phyloP scores from a whole-genome alignment of 345 rosid species.

The Gossypium ekmanianum region DNA sequence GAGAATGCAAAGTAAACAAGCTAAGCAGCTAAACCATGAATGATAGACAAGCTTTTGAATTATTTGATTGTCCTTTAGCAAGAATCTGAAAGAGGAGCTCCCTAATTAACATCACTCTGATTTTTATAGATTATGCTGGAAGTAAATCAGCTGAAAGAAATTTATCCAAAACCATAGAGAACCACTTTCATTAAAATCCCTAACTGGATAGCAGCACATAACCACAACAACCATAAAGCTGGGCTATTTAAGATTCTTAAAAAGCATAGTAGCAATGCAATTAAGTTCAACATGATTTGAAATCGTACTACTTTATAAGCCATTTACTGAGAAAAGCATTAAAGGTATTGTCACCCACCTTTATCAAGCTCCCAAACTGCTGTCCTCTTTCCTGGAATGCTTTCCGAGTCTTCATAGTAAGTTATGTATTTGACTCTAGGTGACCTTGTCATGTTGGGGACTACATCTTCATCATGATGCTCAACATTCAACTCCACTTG shows the following conservation, averaged over 20 bases:
- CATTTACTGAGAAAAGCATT: slow-evolving; percentile 5
- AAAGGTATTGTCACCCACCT: slow-evolving; percentile 45
- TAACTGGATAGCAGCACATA: not conserved
- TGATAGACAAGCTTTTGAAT: not conserved
- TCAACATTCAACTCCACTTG: slow-evolving; percentile 76
- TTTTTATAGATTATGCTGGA: not conserved
- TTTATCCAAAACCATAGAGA: slow-evolving; percentile 5
- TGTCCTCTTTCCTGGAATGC: slow-evolving; percentile 79
- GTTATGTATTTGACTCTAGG: slow-evolving; percentile 84
- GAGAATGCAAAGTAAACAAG: not conserved
- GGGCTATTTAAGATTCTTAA: slow-evolving; percentile 13
- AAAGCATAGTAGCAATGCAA: not conserved
- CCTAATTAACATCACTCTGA: not conserved
- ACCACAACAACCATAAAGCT: slow-evolving; percentile 10
- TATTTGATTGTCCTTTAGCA: not conserved
- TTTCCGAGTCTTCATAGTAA: slow-evolving; percentile 88
- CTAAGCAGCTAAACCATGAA: not conserved
- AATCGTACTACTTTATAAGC: slow-evolving; percentile 6
- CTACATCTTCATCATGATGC: slow-evolving; percentile 66
- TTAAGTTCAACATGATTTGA: slow-evolving; percentile 11
- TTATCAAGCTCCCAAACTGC: slow-evolving; percentile 99
- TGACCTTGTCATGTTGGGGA: slow-evolving; percentile 84
- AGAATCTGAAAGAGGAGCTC: not conserved
- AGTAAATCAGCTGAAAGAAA: not conserved
- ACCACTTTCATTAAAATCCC: not conserved